A percentile compares a stretch with the other conserved stretches of the same genome.
Evolutionary conservation across 2,329 filamentous ascomycete genomes (phyloP).

Genomic region (Lachnellula cervina): DNA sequence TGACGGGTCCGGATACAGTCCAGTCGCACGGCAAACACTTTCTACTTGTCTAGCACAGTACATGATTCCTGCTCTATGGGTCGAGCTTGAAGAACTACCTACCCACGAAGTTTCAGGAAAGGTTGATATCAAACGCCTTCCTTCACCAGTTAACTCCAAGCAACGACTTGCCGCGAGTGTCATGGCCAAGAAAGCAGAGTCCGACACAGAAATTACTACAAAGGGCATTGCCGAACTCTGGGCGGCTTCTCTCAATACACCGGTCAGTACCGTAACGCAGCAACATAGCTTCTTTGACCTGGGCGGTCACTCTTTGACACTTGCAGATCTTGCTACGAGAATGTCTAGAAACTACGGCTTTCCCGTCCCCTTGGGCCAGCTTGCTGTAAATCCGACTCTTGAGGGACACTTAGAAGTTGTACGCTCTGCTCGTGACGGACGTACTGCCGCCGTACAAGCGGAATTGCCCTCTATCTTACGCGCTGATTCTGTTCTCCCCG

Average conservation of each 20-base stretch:
- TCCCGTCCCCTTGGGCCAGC: conserved; percentile 63
- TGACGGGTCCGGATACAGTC: conserved; percentile 67
- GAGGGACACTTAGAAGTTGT: conserved; percentile 68
- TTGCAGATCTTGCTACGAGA: conserved; percentile 71
- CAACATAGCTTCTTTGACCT: conserved; percentile 79
- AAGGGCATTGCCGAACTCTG: conserved; percentile 67
- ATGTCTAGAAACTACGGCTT: conserved; percentile 68
- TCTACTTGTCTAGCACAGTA: conserved; percentile 69
- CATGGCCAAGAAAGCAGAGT: conserved; percentile 40
- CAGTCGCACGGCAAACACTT: conserved; percentile 60
- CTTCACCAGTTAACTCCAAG: conserved; percentile 54
- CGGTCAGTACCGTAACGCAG: conserved; percentile 54
- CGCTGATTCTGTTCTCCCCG: conserved; percentile 60
- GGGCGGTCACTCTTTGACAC: conserved; percentile 70
- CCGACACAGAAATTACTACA: conserved; percentile 59
- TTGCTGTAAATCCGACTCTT: conserved; percentile 68
- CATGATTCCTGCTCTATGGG: conserved; percentile 78
- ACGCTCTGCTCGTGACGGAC: conserved; percentile 64
- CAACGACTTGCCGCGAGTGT: conserved; percentile 31
- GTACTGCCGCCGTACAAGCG: conserved; percentile 69
- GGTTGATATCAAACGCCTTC: conserved; percentile 67
- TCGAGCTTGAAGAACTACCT: conserved; percentile 64
- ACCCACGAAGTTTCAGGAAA: conserved; percentile 78
- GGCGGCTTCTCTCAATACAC: conserved; percentile 65
- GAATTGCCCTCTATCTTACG: conserved; percentile 66